Evolutionary conservation across 805 yeast genomes (phyloP).

Genomic region (Ogataea ramenticola): DNA sequence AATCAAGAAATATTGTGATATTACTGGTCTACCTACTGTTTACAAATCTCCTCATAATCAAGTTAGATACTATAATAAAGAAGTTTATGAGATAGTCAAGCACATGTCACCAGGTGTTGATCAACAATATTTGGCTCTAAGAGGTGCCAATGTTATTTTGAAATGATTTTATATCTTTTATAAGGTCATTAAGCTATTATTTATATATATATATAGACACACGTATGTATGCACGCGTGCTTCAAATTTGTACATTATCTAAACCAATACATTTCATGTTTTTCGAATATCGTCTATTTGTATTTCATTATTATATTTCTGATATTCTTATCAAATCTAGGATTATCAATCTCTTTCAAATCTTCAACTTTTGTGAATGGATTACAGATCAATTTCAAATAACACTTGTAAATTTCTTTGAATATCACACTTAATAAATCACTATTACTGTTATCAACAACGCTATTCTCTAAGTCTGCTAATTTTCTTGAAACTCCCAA

Average conservation of each 20-base stretch:
- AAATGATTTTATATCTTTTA: constrained; percentile 28
- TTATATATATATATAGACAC: neutral
- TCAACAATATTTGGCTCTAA: constrained; percentile 80
- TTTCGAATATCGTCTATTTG: constrained; percentile 7
- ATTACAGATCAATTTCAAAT: constrained; percentile 50
- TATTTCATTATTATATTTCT: constrained; percentile 14
- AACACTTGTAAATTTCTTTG: constrained; percentile 43
- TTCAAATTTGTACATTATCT: neutral
- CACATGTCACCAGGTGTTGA: constrained; percentile 86
- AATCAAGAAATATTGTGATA: constrained; percentile 79
- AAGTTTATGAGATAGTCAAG: constrained; percentile 70
- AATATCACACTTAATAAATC: constrained; percentile 21
- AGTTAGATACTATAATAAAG: constrained; percentile 73
- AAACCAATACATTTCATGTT: neutral
- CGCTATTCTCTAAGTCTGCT: constrained; percentile 12
- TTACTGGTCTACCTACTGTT: constrained; percentile 77
- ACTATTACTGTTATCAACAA: constrained; percentile 1
- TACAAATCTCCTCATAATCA: constrained; percentile 73
- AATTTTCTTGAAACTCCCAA: constrained; percentile 41
- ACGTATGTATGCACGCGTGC: no score
- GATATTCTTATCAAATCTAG: constrained; percentile 21
- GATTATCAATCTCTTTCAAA: constrained; percentile 23
- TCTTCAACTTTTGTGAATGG: constrained; percentile 44
- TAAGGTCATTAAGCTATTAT: neutral
- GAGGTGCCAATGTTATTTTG: constrained; percentile 84